Base-by-base conservation (phyloP, 2,329 filamentous ascomycete genomes). In the Periconia digitata region DNA sequence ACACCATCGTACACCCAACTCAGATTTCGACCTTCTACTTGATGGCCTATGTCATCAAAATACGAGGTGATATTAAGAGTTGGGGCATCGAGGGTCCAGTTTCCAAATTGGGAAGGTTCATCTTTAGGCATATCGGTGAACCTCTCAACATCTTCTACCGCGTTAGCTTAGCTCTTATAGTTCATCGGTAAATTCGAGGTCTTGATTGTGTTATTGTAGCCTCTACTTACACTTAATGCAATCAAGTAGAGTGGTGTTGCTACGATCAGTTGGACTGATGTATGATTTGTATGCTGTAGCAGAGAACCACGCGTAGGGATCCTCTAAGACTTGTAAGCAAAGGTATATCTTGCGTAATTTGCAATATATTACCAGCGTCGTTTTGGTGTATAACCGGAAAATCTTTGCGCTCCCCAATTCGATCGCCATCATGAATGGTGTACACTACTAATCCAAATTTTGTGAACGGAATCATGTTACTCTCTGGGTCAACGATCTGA, bases 401-500 rank as follows among this genome's bases (percentile, higher is more conserved):
- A 16, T 37, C n/a, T 3, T 5, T 37, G 3, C 8, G n/a, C 4
- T 10, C 3, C 4, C 18, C 18, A 6, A 37, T 12, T 20, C 35
- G 3, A 3, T 37, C 3, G 4, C 35, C 18, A 16, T 37, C 18
- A 37, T 37, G 18, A 12, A 17, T 37, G 3, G n/a, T 37, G 12
- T 6, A 37, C 10, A 37, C 4, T 2, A 37, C 4, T 3, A 20
- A 16, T 6, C 6, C 10, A 20, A 17, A 37, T 37, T 37, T 3
- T 16, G 4, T 37, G 35, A 17, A 37, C 5, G 12, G 6, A 17
- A 37, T 17, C 4, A 13, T 37, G 5, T 37, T 17, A 8, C n/a
- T 16, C 18, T 42, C 46, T 2, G 16, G n/a, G 1, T 60, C 42
- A n/a, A 43, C 51, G 1, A 32, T 32, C n/a, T 32, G 5, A 32